Evolutionary conservation across 129 eudicot species (phyloP).

Genomic region (Oenanthe sinensis): DNA sequence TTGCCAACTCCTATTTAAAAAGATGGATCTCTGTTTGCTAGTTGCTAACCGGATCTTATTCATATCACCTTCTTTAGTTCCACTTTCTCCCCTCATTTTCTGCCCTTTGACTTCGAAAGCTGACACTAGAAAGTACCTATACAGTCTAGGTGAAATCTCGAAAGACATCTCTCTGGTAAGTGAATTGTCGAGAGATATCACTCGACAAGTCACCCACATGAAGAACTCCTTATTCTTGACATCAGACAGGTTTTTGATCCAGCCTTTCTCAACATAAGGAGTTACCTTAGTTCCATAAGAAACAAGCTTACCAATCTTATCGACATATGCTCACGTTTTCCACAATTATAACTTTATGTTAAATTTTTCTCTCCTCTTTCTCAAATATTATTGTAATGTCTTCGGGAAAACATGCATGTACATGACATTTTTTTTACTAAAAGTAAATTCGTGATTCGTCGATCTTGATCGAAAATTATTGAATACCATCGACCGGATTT

Average conservation of each 20-base stretch:
- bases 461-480: too few relatives aligned
- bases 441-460: neutral
- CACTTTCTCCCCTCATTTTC: neutral
- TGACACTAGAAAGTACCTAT: conserved; percentile 42
- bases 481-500: too few relatives aligned
- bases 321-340: conserved; percentile 38
- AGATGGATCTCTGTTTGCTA: too few relatives aligned
- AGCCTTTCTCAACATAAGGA: conserved; percentile 34
- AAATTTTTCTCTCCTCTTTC: too few relatives aligned
- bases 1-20: too few relatives aligned
- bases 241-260: conserved; percentile 64
- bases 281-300: conserved; percentile 58
- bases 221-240: conserved; percentile 67
- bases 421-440: too few relatives aligned
- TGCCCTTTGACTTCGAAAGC: conserved; percentile 53
- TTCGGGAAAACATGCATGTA: too few relatives aligned
- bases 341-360: too few relatives aligned
- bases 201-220: conserved; percentile 46
- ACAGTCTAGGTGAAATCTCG: conserved; percentile 49
- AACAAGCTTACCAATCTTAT: conserved; percentile 44
- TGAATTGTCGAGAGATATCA: conserved; percentile 46
- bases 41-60: conserved; percentile 25
- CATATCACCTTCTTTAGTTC: conserved; percentile 18
- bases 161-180: conserved; percentile 56
- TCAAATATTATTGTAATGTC: neutral